Evolutionary conservation across 768 basidiomycete species (phyloP), one percentile per base, ranked within the genome.

Genomic region (Mycena sanguinolenta): DNA sequence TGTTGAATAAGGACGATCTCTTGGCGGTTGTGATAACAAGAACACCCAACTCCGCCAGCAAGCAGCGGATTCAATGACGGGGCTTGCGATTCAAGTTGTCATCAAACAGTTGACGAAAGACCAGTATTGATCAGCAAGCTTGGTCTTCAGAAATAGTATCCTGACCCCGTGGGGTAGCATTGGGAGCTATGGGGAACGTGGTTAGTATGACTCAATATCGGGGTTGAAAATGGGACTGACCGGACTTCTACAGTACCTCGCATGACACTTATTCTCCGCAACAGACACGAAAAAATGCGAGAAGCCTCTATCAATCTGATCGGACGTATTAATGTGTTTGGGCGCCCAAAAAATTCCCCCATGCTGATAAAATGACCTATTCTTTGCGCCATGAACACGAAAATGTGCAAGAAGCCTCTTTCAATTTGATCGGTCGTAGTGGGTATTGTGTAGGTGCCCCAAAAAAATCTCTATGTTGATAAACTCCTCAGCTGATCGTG

Each of bases 251-350:
- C 78, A 98, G 96, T 99, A 42, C 98, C 98, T 27, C 95, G 98
- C 67, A 99, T 99, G 97, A 99, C 98, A 1, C 98, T 97, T n/a
- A 99, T 99, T 82, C 87, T 99, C 50, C 92, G 98, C 74, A 99
- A 99, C 81, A 89, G 98, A 79, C 98, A 99, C 78, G 98, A 99
- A 80, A 99, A 99, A 79, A 97, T 99, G 74, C 98, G 99, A 79
- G 98, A 99, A 80, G 95, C 98, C 0, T 98, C 97, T 3, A 99
- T 99, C 84, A 99, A 99, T 84, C 88, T 99, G 84, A 99, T 99
- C 74, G 98, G 98, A 74, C 97, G 97, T 82, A 99, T 99, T 74
- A 82, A 82, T 83, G 91, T 89, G 72, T 83, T 73, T 39, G 28
- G 28, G n/a, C 49, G 63, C 44, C 44, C 25, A 17, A 55, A 42